Conservation (phyloP, 805 yeast genomes). For the Candida dajiaensis region DNA sequence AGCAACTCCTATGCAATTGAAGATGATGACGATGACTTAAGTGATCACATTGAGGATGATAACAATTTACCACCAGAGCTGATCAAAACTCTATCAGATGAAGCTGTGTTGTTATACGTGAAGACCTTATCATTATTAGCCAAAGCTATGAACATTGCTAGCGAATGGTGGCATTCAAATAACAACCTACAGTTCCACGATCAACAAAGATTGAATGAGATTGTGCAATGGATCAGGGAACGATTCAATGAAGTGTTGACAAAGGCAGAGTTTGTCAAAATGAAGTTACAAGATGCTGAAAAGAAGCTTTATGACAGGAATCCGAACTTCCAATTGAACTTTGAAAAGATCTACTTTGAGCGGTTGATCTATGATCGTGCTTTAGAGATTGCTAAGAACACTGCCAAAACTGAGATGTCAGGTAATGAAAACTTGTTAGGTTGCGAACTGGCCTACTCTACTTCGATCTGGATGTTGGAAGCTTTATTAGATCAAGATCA, state of each 20-base stretch:
- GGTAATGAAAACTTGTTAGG: slow-evolving; percentile 44
- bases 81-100: slow-evolving; percentile 61
- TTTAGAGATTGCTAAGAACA: slow-evolving; percentile 83
- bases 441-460: slow-evolving; percentile 85
- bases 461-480: slow-evolving; percentile 94
- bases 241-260: slow-evolving; percentile 84
- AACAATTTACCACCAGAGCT: slow-evolving; percentile 49
- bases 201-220: slow-evolving; percentile 46
- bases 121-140: slow-evolving; percentile 80
- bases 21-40: slow-evolving; percentile 29
- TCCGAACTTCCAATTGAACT: slow-evolving; percentile 8
- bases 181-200: slow-evolving; percentile 27
- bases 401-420: slow-evolving; percentile 77
- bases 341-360: slow-evolving; percentile 57
- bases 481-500: slow-evolving; percentile 57
- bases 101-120: slow-evolving; percentile 79
- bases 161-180: slow-evolving; percentile 79
- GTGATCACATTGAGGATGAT: slow-evolving; percentile 7
- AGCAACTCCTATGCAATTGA: slow-evolving; percentile 31
- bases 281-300: slow-evolving; percentile 48
- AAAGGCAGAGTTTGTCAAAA: slow-evolving; percentile 74
- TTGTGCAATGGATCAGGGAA: slow-evolving; percentile 80
- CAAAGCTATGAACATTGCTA: slow-evolving; percentile 78
- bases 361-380: slow-evolving; percentile 89
- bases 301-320: slow-evolving; percentile 21